Conservation (phyloP, 2,329 filamentous ascomycete genomes). For the Westerdykella aurantiaca region DNA sequence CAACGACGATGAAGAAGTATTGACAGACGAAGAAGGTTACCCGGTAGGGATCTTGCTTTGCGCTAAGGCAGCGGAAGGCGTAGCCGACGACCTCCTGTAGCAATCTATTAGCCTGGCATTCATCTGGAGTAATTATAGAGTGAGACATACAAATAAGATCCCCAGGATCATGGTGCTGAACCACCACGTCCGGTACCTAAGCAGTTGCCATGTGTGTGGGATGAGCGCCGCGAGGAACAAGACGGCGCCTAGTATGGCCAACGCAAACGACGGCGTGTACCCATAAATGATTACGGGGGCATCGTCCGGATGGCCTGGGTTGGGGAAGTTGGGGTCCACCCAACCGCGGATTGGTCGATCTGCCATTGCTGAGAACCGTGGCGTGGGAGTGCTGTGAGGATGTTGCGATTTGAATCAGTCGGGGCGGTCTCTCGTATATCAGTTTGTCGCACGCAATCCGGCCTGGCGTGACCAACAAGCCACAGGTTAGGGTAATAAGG, state of each 20-base stretch:
- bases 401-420: no score
- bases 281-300: conserved; percentile 35
- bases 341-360: conserved; percentile 31
- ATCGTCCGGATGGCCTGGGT: conserved; percentile 43
- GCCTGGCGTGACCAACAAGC: no score
- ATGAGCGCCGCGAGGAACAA: conserved; percentile 39
- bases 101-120: conserved; percentile 2
- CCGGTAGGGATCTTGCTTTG: conserved; percentile 47
- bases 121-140: conserved; percentile 38
- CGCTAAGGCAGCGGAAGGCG: conserved; percentile 38
- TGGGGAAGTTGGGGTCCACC: conserved; percentile 50
- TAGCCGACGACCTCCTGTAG: conserved; percentile 38
- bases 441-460: no score
- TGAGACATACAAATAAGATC: conserved; percentile 24
- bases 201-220: conserved; percentile 38
- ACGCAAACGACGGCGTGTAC: conserved; percentile 38
- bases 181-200: conserved; percentile 39
- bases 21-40: conserved; percentile 53
- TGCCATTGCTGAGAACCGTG: conserved; percentile 1
- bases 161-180: conserved; percentile 43
- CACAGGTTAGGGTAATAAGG: no score
- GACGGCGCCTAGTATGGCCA: conserved; percentile 39
- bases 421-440: no score
- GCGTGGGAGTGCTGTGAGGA: no score
- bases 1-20: conserved; percentile 58